These are phyloP conservation scores for Pseudogymnoascus sp. DNA, from an alignment of 2,329 filamentous ascomycete genomes.

Conservation along the genomic window DNA sequence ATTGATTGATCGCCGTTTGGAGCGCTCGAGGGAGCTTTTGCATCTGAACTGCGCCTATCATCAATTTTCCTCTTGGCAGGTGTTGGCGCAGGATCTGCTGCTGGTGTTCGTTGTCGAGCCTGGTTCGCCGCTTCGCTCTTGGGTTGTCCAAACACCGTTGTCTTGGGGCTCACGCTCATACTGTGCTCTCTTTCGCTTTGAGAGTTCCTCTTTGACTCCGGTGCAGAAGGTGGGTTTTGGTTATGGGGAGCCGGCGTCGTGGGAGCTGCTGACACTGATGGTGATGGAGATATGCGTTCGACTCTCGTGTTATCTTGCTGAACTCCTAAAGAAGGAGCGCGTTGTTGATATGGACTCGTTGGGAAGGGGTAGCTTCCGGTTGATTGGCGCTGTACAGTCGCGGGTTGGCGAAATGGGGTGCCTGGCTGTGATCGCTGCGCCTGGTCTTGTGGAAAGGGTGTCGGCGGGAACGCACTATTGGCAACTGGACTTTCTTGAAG, in stretches of 20 bases:
- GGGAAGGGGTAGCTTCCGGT: conserved; percentile 41
- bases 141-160: conserved; percentile 36
- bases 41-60: conserved; percentile 26
- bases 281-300: conserved; percentile 29
- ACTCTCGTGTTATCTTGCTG: conserved; percentile 24
- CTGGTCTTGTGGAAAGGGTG: conserved; percentile 23
- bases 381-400: conserved; percentile 37
- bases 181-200: conserved; percentile 59
- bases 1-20: neutral
- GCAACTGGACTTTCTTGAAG: conserved; percentile 43
- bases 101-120: conserved; percentile 24
- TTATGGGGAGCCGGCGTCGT: conserved; percentile 39
- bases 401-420: conserved; percentile 43
- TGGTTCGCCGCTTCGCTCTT: conserved; percentile 16
- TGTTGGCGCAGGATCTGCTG: conserved; percentile 30
- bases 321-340: conserved; percentile 27
- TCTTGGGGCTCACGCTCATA: conserved; percentile 72
- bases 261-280: conserved; percentile 33
- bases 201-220: conserved; percentile 34
- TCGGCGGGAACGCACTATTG: conserved; percentile 17
- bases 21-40: conserved; percentile 22
- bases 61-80: conserved; percentile 42
- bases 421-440: conserved; percentile 24
- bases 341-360: conserved; percentile 52
- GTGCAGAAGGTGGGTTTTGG: conserved; percentile 37